A percentile compares a stretch with the other conserved stretches of the same genome.
phyloP scores from a whole-genome alignment of 164 flowering plant genomes.

The Annona squamosa region DNA sequence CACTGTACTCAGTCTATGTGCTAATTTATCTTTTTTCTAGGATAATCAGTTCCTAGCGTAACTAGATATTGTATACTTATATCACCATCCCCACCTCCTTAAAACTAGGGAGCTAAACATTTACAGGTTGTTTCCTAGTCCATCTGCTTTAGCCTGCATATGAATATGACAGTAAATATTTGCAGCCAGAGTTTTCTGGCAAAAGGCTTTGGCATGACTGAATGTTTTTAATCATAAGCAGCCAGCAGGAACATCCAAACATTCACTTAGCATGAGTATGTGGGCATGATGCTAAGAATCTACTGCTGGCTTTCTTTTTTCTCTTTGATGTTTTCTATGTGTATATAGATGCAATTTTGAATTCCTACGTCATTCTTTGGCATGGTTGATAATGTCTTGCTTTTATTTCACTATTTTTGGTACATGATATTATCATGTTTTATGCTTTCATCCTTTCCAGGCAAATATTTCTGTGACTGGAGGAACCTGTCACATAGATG shows the following conservation, averaged over 20 bases:
- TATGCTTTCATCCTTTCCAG: slow-evolving; percentile 22
- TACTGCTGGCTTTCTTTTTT: background rate
- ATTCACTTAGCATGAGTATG: background rate
- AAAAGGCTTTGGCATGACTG: too few relatives aligned
- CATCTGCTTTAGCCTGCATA: background rate
- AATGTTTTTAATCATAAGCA: background rate
- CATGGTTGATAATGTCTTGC: background rate
- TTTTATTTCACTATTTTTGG: background rate
- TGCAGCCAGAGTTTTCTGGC: background rate
- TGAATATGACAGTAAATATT: background rate
- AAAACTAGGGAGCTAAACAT: too few relatives aligned
- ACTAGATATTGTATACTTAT: background rate
- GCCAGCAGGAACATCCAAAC: background rate
- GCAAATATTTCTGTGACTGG: slow-evolving; percentile 68
- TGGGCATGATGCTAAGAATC: too few relatives aligned
- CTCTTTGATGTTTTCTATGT: background rate
- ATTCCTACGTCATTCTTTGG: background rate
- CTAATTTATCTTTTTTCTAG: background rate
- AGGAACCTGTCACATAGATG: slow-evolving; percentile 73
- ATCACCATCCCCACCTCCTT: background rate
- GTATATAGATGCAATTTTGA: background rate
- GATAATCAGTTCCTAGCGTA: too few relatives aligned
- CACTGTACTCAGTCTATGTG: background rate
- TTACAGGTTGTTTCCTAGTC: too few relatives aligned
- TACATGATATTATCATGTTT: background rate